Conservation (phyloP, 305 asterid genomes). For the Solanum hybrid region DNA sequence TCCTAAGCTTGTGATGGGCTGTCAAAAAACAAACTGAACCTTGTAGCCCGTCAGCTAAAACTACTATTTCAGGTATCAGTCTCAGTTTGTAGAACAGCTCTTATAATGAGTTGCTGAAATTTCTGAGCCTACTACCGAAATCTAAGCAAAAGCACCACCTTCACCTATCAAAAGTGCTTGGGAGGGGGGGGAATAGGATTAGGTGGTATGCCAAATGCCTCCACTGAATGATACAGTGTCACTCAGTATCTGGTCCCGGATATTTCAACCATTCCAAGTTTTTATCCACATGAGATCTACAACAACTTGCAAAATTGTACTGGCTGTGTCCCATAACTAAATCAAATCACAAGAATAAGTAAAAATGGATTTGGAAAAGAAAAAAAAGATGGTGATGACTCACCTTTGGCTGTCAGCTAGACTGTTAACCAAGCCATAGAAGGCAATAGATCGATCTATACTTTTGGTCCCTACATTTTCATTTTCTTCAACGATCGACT, state of each 20-base stretch:
- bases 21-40: neutral
- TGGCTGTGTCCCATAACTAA: neutral
- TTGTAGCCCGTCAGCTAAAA: neutral
- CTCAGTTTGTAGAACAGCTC: neutral
- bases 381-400: conserved; percentile 8
- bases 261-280: neutral
- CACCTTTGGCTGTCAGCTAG: conserved; percentile 82
- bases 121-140: neutral
- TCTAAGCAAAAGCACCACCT: neutral
- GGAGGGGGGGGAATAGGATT: neutral
- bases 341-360: neutral
- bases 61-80: neutral
- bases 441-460: conserved; percentile 57
- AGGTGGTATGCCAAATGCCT: neutral
- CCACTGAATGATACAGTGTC: neutral
- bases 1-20: neutral
- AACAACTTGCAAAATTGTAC: neutral
- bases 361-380: neutral
- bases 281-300: neutral
- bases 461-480: conserved; percentile 26
- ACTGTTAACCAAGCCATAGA: conserved; percentile 69
- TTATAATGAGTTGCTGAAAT: neutral
- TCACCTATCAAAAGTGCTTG: neutral
- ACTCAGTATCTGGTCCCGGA: neutral
- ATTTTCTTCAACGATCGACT: conserved; percentile 34